Base-by-base conservation (phyloP, 2,329 filamentous ascomycete genomes). In the Bipolaris victoriae region DNA sequence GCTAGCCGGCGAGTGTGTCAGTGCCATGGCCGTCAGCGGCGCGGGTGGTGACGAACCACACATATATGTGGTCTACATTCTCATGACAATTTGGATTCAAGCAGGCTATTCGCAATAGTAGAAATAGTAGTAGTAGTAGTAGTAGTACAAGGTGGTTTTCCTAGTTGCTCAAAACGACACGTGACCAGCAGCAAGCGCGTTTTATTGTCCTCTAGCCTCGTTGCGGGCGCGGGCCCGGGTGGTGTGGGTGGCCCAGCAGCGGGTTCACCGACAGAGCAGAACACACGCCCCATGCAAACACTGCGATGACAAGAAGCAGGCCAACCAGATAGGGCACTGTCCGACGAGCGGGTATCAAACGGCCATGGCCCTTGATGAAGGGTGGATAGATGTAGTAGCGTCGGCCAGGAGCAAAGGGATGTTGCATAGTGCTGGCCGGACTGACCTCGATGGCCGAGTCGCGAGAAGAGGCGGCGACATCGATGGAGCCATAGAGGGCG, bases 331-430 rank as follows among this genome's bases (percentile, higher is more conserved):
- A 65, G n/a, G 66, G 62, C 5, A 69, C 57, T 3, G 58, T 61
- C 9, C 65, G 61, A 33, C 61, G 61, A 11, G 64, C 65, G 9
- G 65, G 31, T 6, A 69, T 60, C 26, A 66, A 46, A 2, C 64
- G 65, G 1, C 66, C 65, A 47, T 69, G 65, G 2, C 66, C 65
- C 10, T 48, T 64, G 45, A 69, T 68, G 29, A 56, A 64, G 11
- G 66, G 65, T 7, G 66, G 66, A 11, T 64, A 61, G 55, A 69
- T 69, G 58, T 64, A 62, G 50, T 62, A 61, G 10, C 62, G 63
- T n/a, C 64, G 43, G 6, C 59, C 57, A 15, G 55, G 53, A 20
- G 60, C 52, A 45, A 62, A 63, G 45, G 45, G 56, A 16, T 49
- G 57, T 7, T 56, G 62, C 3, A 45, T 55, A 6, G 40, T 22